Evolutionary conservation across 768 basidiomycete species (phyloP), one percentile per base, ranked within the genome.

Genomic region (Glaciozyma antarctica): DNA sequence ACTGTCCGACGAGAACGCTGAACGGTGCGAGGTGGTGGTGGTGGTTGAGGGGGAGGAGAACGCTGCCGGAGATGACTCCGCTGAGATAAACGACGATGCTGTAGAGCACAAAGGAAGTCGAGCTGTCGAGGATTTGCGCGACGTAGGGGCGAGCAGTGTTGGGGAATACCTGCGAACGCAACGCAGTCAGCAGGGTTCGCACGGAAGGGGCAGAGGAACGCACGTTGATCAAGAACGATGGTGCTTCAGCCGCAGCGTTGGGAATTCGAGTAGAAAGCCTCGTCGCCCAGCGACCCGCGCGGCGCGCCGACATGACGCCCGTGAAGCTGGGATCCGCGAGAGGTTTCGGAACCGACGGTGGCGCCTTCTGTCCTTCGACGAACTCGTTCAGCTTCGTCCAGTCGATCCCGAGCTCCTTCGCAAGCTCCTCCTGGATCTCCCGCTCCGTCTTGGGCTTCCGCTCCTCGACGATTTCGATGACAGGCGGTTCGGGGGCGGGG

Each of bases 51-150:
- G 68, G 68, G 26, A 66, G 34, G 1, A 66, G n/a, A 22, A 26
- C 55, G 52, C 62, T 53, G 19, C 68, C 68, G 32, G 30, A 63
- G 34, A 70, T 38, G n/a, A 70, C 24, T 19, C 69, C 69, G 43
- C 63, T 6, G 60, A 70, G 63, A 47, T 55, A 66, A 26, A 70
- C 47, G 5, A 57, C 43, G 17, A 59, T 53, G 1, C 59, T 51
- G 69, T 64, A 70, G 30, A 64, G 58, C 55, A 62, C 28, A 53
- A 70, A 57, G 30, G 52, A 60, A 28, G 65, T 15, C 24, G 62
- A 21, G 3, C 65, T 63, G 26, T 70, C 65, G 63, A 70, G 58
- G 24, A 66, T 8, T 12, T 64, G 65, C 1, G 56, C 48, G 26
- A 70, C 69, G 34, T 43, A 57, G 12, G 69, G 65, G 1, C 58